Base-by-base conservation (phyloP, 371 early-diverging fungal genomes). In the Mucor lusitanicus region DNA sequence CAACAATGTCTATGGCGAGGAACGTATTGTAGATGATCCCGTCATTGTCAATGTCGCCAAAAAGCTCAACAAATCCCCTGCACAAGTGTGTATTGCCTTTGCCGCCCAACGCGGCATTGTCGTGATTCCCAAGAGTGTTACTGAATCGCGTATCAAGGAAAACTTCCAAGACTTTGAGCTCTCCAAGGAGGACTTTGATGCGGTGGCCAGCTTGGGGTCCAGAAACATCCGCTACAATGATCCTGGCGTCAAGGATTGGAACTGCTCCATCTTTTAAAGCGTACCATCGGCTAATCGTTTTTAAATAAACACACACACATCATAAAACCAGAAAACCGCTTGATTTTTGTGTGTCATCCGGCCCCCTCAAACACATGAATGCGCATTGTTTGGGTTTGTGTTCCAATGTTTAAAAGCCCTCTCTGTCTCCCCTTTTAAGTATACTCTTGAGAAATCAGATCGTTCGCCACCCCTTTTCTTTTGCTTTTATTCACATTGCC, bases 21-120 rank as follows among this genome's bases (percentile, higher is more conserved):
- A 64, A 83, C 92, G 71, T 80, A 94, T 57, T 72, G 92, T 64
- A 70, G 78, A 89, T 65, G 60, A 79, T 44, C 71, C 65, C 53
- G 60, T 61, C 25, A 74, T 94, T 65, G 71, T 70, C 50, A 61
- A 80, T 25, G 74, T 94, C 30, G 92, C 94, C 15, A 74, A 89
- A 64, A 85, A 87, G 33, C 76, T 88, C 42, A 71, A 77, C 42
- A 90, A 88, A 68, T 83, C 92, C 1, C 83, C 91, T 8, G 92
- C 94, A 15, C 94, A 95, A 71, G 86, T 94, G 25, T 78, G 90
- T 25, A 79, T 97, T 55, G 84, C 90, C n/a, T 97, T 94, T 90
- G 87, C 84, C 39, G 77, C 90, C 28, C 85, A 91, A 68, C 87
- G 91, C 50, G 88, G 88, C 32, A 72, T 79, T 13, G 63, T 71